Evolutionary conservation across 345 rosid genomes (phyloP).

Genomic region (Clausena lansium): DNA sequence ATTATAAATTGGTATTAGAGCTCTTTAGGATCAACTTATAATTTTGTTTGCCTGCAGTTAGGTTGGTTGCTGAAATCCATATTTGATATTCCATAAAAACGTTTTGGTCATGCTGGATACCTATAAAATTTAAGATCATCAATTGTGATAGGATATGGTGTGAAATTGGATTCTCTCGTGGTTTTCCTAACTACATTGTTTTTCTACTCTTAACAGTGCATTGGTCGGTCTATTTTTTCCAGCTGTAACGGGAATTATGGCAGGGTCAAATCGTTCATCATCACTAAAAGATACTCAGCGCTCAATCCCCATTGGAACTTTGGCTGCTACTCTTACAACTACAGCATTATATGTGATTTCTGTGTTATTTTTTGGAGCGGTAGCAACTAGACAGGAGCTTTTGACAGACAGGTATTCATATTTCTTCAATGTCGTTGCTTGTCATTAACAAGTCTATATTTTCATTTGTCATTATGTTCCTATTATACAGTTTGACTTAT

Average conservation of each 20-base stretch:
- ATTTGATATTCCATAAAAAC: background rate
- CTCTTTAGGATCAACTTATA: background rate
- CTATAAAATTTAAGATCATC: background rate
- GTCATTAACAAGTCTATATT: background rate
- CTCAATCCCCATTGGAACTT: conserved; percentile 92
- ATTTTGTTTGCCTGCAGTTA: conserved; percentile 4
- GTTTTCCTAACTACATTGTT: conserved; percentile 10
- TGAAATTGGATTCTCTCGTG: background rate
- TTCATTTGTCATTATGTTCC: background rate
- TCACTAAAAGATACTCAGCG: conserved; percentile 94
- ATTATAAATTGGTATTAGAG: background rate
- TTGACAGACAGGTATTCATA: conserved; percentile 80
- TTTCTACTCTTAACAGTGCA: conserved; percentile 44
- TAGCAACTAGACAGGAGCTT: conserved; percentile 81
- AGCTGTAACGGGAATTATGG: conserved; percentile 99
- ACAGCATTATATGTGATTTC: conserved; percentile 72
- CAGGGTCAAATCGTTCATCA: conserved; percentile 97
- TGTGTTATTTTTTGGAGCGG: conserved; percentile 84
- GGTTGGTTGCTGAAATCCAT: background rate
- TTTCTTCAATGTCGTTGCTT: conserved; percentile 2
- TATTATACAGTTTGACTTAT: background rate
- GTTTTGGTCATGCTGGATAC: background rate
- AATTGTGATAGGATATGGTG: background rate
- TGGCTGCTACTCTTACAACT: conserved; percentile 91
- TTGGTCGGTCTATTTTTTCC: conserved; percentile 99